Evolutionary conservation across 441 rosid genomes (phyloP).

Genomic region (Gossypium gossypioides): DNA sequence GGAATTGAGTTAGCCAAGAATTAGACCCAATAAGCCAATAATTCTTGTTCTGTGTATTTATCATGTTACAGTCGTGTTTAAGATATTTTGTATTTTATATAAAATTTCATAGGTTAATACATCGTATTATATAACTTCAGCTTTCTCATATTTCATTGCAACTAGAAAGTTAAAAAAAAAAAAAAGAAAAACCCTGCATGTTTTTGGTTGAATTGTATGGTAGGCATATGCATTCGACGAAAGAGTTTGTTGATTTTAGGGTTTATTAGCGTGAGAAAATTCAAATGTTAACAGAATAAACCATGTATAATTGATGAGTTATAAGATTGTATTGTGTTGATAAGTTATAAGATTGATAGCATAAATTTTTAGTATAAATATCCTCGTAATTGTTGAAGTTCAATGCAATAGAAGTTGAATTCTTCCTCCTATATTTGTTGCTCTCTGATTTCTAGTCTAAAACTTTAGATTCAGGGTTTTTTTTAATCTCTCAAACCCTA

Average conservation of each 20-base stretch:
- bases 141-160: slow-evolving; percentile 15
- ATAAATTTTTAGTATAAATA: too few species aligned
- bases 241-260: slow-evolving; percentile 16
- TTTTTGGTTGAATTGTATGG: slow-evolving; percentile 10
- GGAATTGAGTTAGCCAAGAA: not conserved
- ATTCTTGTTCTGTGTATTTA: not conserved
- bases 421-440: too few species aligned
- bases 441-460: too few species aligned
- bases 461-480: too few species aligned
- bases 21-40: not conserved
- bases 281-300: not conserved
- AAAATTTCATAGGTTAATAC: too few species aligned
- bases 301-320: not conserved
- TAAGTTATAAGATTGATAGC: too few species aligned
- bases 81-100: not conserved
- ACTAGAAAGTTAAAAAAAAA: not conserved
- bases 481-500: too few species aligned
- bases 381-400: too few species aligned
- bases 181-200: not conserved
- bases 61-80: not conserved
- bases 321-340: too few species aligned
- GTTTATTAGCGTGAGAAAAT: slow-evolving; percentile 10
- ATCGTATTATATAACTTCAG: too few species aligned
- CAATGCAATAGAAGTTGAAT: too few species aligned
- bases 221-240: not conserved